Conservation (phyloP, 2,329 filamentous ascomycete genomes). For the Colletotrichum theobromicola region DNA sequence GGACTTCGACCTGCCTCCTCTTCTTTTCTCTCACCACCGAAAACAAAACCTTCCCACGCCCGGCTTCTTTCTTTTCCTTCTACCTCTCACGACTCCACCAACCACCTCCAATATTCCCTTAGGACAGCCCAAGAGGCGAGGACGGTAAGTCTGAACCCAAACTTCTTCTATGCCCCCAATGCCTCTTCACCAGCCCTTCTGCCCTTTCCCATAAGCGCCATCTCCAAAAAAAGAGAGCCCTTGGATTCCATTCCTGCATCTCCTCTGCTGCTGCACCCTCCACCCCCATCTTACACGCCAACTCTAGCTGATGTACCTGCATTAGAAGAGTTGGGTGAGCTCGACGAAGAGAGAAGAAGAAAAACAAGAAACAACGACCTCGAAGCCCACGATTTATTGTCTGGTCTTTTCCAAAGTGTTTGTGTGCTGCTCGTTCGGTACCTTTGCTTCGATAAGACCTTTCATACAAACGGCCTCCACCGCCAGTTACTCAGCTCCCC, state of each 20-base stretch:
- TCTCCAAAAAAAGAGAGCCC: background rate
- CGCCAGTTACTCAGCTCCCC: constrained; percentile 16
- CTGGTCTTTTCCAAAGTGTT: constrained; percentile 2
- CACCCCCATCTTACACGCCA: constrained; percentile 17
- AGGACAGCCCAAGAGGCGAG: constrained; percentile 24
- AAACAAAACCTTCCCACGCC: constrained; percentile 26
- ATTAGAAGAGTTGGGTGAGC: constrained; percentile 22
- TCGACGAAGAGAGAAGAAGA: constrained; percentile 16
- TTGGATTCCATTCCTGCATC: constrained; percentile 3
- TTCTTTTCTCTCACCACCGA: constrained; percentile 26
- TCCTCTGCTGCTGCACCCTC: background rate
- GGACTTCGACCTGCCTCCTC: constrained; percentile 23
- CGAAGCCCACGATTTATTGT: background rate
- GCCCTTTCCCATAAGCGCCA: background rate
- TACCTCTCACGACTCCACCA: constrained; percentile 38
- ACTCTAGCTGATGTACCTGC: constrained; percentile 23
- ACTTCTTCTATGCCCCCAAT: constrained; percentile 20
- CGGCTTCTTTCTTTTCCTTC: constrained; percentile 28
- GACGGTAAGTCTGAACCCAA: constrained; percentile 20
- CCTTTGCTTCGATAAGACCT: constrained; percentile 3
- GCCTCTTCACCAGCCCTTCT: constrained; percentile 7
- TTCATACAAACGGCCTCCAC: constrained; percentile 17
- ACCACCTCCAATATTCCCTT: constrained; percentile 33
- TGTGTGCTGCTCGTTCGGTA: constrained; percentile 11
- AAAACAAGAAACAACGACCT: background rate